A percentile compares a stretch with the other conserved stretches of the same genome.
Conservation (phyloP, 345 rosid genomes). For the Aquilaria sinensis region DNA sequence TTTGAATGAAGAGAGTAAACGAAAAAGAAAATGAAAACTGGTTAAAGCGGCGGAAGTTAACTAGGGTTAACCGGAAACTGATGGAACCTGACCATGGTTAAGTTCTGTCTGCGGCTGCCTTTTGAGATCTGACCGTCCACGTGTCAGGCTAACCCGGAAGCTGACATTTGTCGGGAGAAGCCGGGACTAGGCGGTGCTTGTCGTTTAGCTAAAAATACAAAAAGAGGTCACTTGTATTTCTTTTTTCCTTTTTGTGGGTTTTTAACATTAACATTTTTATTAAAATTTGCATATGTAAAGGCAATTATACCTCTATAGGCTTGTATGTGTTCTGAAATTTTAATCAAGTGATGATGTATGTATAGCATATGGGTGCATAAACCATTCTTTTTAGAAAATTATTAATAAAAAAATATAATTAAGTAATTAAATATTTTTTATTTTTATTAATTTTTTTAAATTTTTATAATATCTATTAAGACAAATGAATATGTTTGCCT, state of each 20-base stretch:
- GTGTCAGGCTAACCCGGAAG: constrained; percentile 16
- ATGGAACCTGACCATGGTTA: constrained; percentile 15
- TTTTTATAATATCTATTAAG: no score
- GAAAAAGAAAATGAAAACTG: constrained; percentile 6
- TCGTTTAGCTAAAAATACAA: constrained; percentile 25
- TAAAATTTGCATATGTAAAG: no score
- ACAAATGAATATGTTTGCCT: no score
- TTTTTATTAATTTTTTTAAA: no score
- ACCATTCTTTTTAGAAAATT: no score
- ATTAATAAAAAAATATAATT: no score
- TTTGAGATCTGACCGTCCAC: constrained; percentile 38
- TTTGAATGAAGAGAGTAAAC: constrained; percentile 9
- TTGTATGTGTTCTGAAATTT: neutral
- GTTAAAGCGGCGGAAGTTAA: constrained; percentile 27
- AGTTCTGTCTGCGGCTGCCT: constrained; percentile 9
- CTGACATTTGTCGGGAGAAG: constrained; percentile 44
- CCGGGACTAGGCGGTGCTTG: constrained; percentile 54
- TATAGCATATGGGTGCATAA: no score
- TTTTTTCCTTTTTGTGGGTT: no score
- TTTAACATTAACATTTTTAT: no score
- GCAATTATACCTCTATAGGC: constrained; percentile 3
- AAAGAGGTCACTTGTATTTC: neutral
- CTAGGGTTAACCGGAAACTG: constrained; percentile 17
- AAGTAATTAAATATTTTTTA: no score
- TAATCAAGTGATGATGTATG: no score